Evolutionary conservation across 2,329 filamentous ascomycete species (phyloP), one percentile per base, ranked within the genome.

Genomic region (Beauveria varroae): DNA sequence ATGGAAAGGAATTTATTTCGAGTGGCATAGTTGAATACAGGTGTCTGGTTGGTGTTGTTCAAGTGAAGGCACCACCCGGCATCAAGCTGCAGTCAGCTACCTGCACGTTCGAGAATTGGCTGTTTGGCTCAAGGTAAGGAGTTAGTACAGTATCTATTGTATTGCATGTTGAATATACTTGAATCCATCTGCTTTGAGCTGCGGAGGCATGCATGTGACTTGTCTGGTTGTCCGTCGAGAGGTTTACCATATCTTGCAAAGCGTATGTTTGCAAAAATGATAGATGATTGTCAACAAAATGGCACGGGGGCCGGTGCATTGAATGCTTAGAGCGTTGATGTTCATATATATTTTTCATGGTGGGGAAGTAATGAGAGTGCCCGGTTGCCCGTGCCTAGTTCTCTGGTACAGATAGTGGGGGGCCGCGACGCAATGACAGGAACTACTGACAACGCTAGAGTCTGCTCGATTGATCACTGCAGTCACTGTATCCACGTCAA

Each of bases 1-100:
- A 76, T 74, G 72, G 71, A 73, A 72, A 70, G 63, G 64, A 59
- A 57, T 65, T 66, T 18, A 0, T 0, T 40, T 24, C 3, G 18
- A 28, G 18, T 50, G 40, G 37, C 24, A 6, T 43, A 34, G 20
- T 22, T 26, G 14, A 10, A 30, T 16, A 18, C 16, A 6, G 20
- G 9, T 55, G 50, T 24, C 18, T 52, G 20, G 40, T 26, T 28
- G 24, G 40, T 47, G 8, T 28, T 44, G 28, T 62, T 62, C 60
- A 62, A 62, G 60, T 62, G 60, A 41, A 54, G 18, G n/a, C 8
- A 49, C 41, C 51, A 20, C 3, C 20, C 24, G 5, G 9, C 44
- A 50, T 41, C 30, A 20, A 14, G 55, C 30, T 24, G n/a, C 22
- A 5, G 22, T 18, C 12, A 14, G 55, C 30, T 24, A 22, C 14